Evolutionary conservation across 441 rosid genomes (phyloP).

Genomic region (Aquilaria agallochum): DNA sequence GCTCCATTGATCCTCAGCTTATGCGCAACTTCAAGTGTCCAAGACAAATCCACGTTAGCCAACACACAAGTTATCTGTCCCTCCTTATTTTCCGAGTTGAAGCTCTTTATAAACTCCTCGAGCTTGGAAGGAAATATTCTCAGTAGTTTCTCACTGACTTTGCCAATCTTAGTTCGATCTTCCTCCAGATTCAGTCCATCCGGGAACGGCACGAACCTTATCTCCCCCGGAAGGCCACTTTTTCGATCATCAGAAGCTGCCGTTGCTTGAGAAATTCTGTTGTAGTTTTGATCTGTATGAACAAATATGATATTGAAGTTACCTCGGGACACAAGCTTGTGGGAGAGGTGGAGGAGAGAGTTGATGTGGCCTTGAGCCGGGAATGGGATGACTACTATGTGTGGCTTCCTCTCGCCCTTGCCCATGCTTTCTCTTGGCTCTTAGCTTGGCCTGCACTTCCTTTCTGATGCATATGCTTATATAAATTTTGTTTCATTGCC

Average conservation of each 20-base stretch:
- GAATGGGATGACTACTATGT: conserved; percentile 46
- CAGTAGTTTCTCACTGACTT: conserved; percentile 31
- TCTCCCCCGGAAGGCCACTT: neutral
- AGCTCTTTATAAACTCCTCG: conserved; percentile 30
- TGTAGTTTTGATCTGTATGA: conserved; percentile 31
- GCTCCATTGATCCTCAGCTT: no score
- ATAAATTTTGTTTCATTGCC: no score
- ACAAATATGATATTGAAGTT: conserved; percentile 30
- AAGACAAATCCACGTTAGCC: no score
- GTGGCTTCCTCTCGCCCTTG: conserved; percentile 20
- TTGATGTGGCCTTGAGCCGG: conserved; percentile 54
- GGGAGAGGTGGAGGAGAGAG: conserved; percentile 45
- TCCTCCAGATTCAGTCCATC: conserved; percentile 43
- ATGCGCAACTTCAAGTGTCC: no score
- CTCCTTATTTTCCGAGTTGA: conserved; percentile 18
- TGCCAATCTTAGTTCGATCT: conserved; percentile 28
- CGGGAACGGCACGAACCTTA: conserved; percentile 37
- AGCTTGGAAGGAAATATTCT: conserved; percentile 37
- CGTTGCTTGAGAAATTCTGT: conserved; percentile 19
- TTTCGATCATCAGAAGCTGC: conserved; percentile 1
- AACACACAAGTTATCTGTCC: no score
- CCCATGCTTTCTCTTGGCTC: neutral
- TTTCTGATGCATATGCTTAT: no score
- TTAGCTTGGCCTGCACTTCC: no score
- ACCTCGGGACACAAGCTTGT: conserved; percentile 21